Evolutionary conservation across 768 basidiomycete species (phyloP), one percentile per base, ranked within the genome.

Genomic region (Termitomyces titanicus): DNA sequence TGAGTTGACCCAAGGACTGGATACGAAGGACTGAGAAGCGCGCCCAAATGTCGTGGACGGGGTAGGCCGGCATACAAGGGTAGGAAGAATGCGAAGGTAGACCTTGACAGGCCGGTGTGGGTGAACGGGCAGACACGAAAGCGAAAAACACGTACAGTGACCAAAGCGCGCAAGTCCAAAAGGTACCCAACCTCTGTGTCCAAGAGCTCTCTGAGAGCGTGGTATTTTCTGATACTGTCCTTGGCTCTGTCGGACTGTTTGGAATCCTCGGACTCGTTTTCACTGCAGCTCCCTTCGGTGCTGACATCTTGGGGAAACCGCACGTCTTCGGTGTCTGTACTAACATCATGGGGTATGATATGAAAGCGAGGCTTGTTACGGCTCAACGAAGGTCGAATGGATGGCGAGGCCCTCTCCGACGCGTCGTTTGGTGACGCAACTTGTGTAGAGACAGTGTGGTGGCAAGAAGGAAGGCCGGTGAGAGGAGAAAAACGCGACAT

Each of bases 101-200:
- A 89, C 81, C 90, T 92, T 63, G 43, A 51, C 47, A 39, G 40
- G 15, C 5, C 31, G 27, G 9, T 45, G 45, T 25, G 47, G 24
- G 46, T 42, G 15, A 47, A 39, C 8, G 45, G 61, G 40, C 25
- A 33, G 31, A 7, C 20, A 50, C 1, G 49, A 25, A 43, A 15
- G 10, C 51, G 34, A 46, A 54, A 51, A 56, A 56, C 13, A 70
- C 80, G 57, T 67, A 92, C 93, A 59, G 80, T 78, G 53, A 93
- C 88, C 42, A 98, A 78, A 9, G 80, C 80, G 57, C 84, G 81
- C 63, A 98, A 70, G 70, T 95, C 93, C 49, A 78, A 67, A 9
- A 94, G 78, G 68, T 98, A 98, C 7, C 84, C 83, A 18, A 83
- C 74, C 74, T 98, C 96, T 0, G 94, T 95, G 54, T 82, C 76